Percentiles rank a stretch among this genome's conserved stretches.
phyloP scores from a whole-genome alignment of 2,329 filamentous ascomycete species.

The Fusarium anthophilum region DNA sequence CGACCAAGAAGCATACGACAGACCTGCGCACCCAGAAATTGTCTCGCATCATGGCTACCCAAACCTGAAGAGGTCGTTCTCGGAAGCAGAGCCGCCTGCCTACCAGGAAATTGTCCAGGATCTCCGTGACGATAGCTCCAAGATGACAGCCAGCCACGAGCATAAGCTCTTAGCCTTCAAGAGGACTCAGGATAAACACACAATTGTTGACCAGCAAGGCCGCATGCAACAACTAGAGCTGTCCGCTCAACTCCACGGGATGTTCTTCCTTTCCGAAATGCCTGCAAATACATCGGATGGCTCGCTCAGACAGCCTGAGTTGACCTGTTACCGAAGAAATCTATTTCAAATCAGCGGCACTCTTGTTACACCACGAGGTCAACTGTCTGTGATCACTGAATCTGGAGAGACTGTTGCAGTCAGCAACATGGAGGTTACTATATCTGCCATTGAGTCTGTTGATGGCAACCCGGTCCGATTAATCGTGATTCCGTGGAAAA shows the following conservation, averaged over 20 bases:
- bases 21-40: constrained; percentile 59
- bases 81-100: constrained; percentile 63
- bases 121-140: constrained; percentile 66
- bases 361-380: constrained; percentile 79
- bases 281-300: constrained; percentile 70
- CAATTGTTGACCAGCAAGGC: constrained; percentile 67
- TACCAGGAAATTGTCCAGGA: constrained; percentile 71
- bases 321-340: constrained; percentile 96
- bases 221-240: constrained; percentile 70
- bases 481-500: constrained; percentile 98
- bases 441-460: constrained; percentile 94
- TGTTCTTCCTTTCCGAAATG: constrained; percentile 89
- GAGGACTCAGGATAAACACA: constrained; percentile 66
- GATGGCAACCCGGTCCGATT: constrained; percentile 92
- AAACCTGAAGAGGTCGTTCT: constrained; percentile 66
- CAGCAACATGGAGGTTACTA: constrained; percentile 82
- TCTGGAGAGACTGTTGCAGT: constrained; percentile 86
- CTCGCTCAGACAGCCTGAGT: constrained; percentile 73
- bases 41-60: constrained; percentile 63
- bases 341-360: constrained; percentile 95
- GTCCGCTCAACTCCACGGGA: constrained; percentile 81
- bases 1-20: constrained; percentile 63
- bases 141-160: constrained; percentile 67
- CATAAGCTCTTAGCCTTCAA: constrained; percentile 70
- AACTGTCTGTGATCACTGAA: constrained; percentile 84